Percentiles rank a stretch among this genome's conserved stretches.
Conservation (phyloP, 768 basidiomycete species). For the Porpolomopsis calyptriformis region DNA sequence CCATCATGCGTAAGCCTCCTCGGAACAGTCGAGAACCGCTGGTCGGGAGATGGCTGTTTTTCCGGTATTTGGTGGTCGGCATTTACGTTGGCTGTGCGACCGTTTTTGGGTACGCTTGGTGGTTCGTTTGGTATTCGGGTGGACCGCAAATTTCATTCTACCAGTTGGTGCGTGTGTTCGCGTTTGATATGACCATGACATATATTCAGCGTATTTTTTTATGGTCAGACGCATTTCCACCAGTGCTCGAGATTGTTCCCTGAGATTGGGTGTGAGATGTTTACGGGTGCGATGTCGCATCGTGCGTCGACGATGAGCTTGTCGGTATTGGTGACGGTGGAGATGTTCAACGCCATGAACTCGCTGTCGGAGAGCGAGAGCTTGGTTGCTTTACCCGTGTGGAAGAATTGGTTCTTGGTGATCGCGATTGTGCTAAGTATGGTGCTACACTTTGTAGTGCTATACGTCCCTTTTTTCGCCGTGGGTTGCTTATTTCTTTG, state of each 20-base stretch:
- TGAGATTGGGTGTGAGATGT: conserved; percentile 92
- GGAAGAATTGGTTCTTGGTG: conserved; percentile 92
- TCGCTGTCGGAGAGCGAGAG: conserved; percentile 97
- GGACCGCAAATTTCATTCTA: conserved; percentile 92
- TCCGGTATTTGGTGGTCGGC: conserved; percentile 91
- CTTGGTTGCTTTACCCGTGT: conserved; percentile 75
- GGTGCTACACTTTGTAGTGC: conserved; percentile 85
- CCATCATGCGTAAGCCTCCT: conserved; percentile 93
- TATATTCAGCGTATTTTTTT: conserved; percentile 2
- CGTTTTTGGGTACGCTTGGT: conserved; percentile 98
- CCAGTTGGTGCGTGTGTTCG: conserved; percentile 60
- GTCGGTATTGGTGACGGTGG: conserved; percentile 89
- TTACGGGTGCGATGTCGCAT: conserved; percentile 76
- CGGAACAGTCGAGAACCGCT: conserved; percentile 85
- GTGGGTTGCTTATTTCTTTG: conserved; percentile 33
- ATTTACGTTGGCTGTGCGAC: conserved; percentile 91
- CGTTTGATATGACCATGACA: not conserved
- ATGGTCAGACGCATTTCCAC: conserved; percentile 90
- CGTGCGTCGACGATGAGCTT: conserved; percentile 92
- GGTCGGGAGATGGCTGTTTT: conserved; percentile 87
- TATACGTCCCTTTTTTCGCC: conserved; percentile 96
- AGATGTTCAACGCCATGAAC: conserved; percentile 99
- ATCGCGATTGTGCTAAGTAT: conserved; percentile 85
- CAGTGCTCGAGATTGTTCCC: conserved; percentile 77
- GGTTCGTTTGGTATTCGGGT: conserved; percentile 86